Percentiles rank a stretch among this genome's conserved stretches.
Conservation (phyloP, 768 basidiomycete genomes). For the Auricularia heimuer region DNA sequence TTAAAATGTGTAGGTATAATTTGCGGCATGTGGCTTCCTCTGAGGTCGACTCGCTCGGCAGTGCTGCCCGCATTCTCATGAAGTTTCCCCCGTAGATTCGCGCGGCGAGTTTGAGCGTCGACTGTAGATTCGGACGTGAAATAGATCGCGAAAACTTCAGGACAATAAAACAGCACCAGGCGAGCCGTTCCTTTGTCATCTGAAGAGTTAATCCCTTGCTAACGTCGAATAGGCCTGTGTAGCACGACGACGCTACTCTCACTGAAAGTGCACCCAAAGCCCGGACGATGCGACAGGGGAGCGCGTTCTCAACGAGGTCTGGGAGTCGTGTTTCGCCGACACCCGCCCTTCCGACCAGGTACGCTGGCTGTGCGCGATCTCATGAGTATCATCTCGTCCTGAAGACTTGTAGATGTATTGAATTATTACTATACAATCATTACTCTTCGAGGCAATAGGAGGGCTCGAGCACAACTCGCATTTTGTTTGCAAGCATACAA, state of each 20-base stretch:
- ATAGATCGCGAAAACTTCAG: conserved; percentile 62
- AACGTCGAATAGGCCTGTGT: conserved; percentile 61
- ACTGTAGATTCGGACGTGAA: conserved; percentile 82
- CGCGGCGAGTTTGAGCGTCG: conserved; percentile 87
- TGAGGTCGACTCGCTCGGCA: conserved; percentile 49
- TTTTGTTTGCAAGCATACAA: no score
- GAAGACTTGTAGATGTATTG: not conserved
- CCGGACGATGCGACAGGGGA: conserved; percentile 69
- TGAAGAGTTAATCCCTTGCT: not conserved
- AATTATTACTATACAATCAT: not conserved
- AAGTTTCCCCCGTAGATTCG: conserved; percentile 55
- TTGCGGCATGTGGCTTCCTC: conserved; percentile 92
- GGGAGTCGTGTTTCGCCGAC: conserved; percentile 92
- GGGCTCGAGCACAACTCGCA: no score
- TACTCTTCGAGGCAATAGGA: no score
- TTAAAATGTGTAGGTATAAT: conserved; percentile 88
- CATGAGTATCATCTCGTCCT: not conserved
- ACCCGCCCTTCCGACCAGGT: conserved; percentile 98
- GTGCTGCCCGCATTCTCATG: not conserved
- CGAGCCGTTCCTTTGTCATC: conserved; percentile 22
- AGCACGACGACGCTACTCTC: conserved; percentile 73
- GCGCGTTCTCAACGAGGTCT: conserved; percentile 89
- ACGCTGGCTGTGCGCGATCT: not conserved
- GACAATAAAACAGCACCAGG: conserved; percentile 94
- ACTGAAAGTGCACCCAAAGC: conserved; percentile 70